Base-by-base conservation (phyloP, 441 rosid species). In the Pelargonium citronellum region DNA sequence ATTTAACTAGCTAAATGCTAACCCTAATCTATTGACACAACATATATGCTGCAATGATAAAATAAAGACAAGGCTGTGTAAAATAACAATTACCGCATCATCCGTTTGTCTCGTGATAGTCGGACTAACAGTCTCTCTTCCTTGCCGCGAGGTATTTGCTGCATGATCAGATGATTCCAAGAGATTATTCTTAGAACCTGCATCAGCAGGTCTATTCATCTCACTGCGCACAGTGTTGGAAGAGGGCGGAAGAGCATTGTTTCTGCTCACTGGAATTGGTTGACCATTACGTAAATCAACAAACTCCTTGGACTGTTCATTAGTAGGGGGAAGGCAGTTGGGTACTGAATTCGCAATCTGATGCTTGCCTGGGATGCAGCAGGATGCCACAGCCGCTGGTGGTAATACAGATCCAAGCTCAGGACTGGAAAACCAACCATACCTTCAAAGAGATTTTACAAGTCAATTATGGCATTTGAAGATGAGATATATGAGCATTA, bases 341-440 rank as follows among this genome's bases (percentile, higher is more conserved):
- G 78, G 78, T 76, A 57, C 73, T 66, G 81, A 67, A 69, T 82
- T 84, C 72, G 68, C 49, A 57, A 67, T 51, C 70, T 69, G 84
- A 73, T 74, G 76, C 76, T 74, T 87, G 70, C 63, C 68, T 66
- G 86, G 83, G 73, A 74, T 62, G 76, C 66, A 76, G 71, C 81
- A 55, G 41, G 72, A 75, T 71, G 79, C 65, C 58, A 76, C 64
- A 73, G 82, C 74, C 51, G 80, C 79, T 81, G 79, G 84, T 73
- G 74, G 67, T 13, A 66, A 67, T 68, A 72, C n/a, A 73, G 84
- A 75, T 43, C 75, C 84, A 75, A 83, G 71, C 69, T 83, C 81
- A 34, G 75, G 37, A 71, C 77, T 76, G 67, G 88, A 79, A 73
- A 95, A 82, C 99, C 99, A 95, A 69, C 98, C 99, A 77, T 95